These are phyloP conservation scores for Exophiala sp. DNA, from an alignment of 2,329 filamentous ascomycete species.

Conservation along the genomic window DNA sequence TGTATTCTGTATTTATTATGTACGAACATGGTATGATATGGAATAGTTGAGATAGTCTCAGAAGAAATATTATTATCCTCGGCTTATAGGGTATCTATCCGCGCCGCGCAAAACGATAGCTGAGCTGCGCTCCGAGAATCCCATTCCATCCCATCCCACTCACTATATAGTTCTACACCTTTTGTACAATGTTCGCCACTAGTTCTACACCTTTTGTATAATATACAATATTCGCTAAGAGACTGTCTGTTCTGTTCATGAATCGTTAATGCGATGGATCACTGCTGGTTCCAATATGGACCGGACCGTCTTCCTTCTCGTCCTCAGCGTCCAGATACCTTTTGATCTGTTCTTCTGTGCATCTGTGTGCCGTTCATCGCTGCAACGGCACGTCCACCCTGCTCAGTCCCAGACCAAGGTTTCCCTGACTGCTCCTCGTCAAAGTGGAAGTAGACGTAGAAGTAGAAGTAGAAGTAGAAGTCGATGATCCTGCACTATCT, in stretches of 20 bases:
- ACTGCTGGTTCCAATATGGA: not conserved
- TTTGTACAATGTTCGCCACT: not conserved
- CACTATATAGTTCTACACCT: not conserved
- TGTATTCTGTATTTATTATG: no score
- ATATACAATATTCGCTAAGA: no score
- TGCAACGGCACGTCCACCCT: constrained; percentile 13
- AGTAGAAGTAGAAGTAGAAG: constrained; percentile 9
- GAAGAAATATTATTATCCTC: not conserved
- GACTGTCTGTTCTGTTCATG: not conserved
- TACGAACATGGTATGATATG: no score
- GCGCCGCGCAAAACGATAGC: no score
- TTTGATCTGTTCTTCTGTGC: no score
- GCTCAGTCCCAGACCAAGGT: constrained; percentile 17
- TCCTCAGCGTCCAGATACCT: no score
- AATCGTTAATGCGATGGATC: not conserved
- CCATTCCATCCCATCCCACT: no score
- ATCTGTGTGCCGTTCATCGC: constrained; percentile 9
- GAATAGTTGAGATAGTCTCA: no score
- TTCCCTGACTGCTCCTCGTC: constrained; percentile 11
- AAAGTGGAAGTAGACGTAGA: constrained; percentile 12
- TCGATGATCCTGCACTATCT: constrained; percentile 14
- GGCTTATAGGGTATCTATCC: no score
- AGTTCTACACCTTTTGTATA: no score
- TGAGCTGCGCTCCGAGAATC: no score
- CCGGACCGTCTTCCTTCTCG: not conserved